Percentiles rank a stretch among this genome's conserved stretches.
phyloP scores from a whole-genome alignment of 192 early-diverging fungal genomes.

The Umbelopsis ramanniana region DNA sequence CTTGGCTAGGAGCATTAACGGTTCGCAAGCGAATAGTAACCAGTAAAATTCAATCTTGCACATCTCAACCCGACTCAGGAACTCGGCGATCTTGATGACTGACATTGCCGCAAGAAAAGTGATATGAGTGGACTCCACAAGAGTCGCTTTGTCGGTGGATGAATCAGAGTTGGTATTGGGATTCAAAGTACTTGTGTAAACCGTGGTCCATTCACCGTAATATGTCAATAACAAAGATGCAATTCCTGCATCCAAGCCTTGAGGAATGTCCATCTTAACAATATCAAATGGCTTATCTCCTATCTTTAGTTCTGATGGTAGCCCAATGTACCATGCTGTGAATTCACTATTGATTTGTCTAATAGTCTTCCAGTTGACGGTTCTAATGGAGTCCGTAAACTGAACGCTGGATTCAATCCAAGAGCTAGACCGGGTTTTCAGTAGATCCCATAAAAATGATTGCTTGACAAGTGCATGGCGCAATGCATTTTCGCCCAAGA shows the following conservation, averaged over 20 bases:
- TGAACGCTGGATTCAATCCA: background rate
- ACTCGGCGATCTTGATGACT: background rate
- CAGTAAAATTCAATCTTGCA: background rate
- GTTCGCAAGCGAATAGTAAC: background rate
- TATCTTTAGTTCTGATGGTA: background rate
- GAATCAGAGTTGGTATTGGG: background rate
- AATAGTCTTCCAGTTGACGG: background rate
- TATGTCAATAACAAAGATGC: background rate
- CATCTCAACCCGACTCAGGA: background rate
- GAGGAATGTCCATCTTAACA: background rate
- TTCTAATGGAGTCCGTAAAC: background rate
- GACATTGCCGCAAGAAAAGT: background rate
- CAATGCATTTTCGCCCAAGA: background rate
- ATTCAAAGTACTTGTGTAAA: background rate
- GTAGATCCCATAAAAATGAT: background rate
- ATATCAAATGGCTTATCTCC: slow-evolving; percentile 10
- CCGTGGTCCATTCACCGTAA: background rate
- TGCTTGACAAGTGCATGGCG: background rate
- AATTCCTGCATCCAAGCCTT: background rate
- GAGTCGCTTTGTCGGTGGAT: background rate
- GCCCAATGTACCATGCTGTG: background rate
- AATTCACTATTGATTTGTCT: background rate
- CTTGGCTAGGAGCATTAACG: background rate
- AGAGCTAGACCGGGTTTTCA: background rate
- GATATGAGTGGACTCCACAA: background rate